phyloP scores from a whole-genome alignment of 2,329 filamentous ascomycete genomes.

The Xylariales sp. region DNA sequence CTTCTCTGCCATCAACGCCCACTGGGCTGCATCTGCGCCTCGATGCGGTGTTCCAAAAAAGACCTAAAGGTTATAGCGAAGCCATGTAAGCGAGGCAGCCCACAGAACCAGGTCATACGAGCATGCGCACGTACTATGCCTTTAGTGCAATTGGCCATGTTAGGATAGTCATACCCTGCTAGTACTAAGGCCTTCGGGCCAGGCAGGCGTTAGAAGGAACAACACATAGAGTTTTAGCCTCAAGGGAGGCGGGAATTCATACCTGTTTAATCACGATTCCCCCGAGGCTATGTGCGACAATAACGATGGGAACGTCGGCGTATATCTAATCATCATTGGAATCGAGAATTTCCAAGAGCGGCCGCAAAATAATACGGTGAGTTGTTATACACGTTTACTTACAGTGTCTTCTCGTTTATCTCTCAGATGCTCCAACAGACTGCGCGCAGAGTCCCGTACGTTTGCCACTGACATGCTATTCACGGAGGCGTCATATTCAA shows the following conservation, averaged over 20 bases:
- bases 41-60: slow-evolving; percentile 26
- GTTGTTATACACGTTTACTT: background rate
- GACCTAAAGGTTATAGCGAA: background rate
- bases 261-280: slow-evolving; percentile 23
- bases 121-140: slow-evolving; percentile 16
- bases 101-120: background rate
- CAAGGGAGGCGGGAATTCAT: background rate
- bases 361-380: too few species aligned
- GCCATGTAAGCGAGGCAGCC: background rate
- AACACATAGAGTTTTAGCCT: too few species aligned
- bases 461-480: background rate
- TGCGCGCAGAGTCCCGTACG: slow-evolving; percentile 2
- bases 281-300: slow-evolving; percentile 18
- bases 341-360: too few species aligned
- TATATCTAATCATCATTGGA: background rate
- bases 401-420: slow-evolving; percentile 5
- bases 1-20: background rate
- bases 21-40: slow-evolving; percentile 7
- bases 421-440: background rate
- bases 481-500: slow-evolving; percentile 13
- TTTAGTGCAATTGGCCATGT: slow-evolving; percentile 5
- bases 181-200: slow-evolving; percentile 5
- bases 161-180: background rate
- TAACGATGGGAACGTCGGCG: slow-evolving; percentile 6
- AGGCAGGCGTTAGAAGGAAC: background rate